Conservation (phyloP, 495 filamentous ascomycete species). For the Rostrohypoxylon terebratum region DNA sequence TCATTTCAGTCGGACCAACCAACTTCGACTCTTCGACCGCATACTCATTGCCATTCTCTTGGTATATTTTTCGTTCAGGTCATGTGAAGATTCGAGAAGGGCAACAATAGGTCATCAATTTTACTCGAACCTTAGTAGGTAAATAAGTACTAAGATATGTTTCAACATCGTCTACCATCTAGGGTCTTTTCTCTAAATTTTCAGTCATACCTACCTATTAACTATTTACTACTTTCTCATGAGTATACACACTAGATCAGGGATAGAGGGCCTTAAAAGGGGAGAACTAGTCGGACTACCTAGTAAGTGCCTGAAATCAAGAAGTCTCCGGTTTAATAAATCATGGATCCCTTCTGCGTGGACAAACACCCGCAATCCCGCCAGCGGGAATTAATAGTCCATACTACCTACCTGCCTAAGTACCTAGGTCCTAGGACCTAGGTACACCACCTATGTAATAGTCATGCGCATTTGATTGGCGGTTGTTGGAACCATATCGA, state of each 20-base stretch:
- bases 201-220: too few relatives aligned
- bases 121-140: not conserved
- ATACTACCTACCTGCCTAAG: too few relatives aligned
- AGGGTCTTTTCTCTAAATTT: not conserved
- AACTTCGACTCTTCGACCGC: not conserved
- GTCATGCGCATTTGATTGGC: conserved; percentile 11
- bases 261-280: not conserved
- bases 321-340: conserved; percentile 25
- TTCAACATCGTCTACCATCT: not conserved
- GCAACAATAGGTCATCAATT: not conserved
- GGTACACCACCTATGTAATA: not conserved
- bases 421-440: too few relatives aligned
- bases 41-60: not conserved
- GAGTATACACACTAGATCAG: not conserved
- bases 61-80: not conserved
- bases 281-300: conserved; percentile 12
- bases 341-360: conserved; percentile 24
- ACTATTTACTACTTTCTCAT: conserved; percentile 1
- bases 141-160: not conserved
- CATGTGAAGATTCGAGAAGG: conserved; percentile 1
- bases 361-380: conserved; percentile 8
- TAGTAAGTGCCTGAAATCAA: conserved; percentile 19
- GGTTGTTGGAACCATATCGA: conserved; percentile 12
- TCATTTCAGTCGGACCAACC: conserved; percentile 12
- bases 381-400: conserved; percentile 21